phyloP scores from a whole-genome alignment of 1,139 yeast species.

The Geotrichum reessii region DNA sequence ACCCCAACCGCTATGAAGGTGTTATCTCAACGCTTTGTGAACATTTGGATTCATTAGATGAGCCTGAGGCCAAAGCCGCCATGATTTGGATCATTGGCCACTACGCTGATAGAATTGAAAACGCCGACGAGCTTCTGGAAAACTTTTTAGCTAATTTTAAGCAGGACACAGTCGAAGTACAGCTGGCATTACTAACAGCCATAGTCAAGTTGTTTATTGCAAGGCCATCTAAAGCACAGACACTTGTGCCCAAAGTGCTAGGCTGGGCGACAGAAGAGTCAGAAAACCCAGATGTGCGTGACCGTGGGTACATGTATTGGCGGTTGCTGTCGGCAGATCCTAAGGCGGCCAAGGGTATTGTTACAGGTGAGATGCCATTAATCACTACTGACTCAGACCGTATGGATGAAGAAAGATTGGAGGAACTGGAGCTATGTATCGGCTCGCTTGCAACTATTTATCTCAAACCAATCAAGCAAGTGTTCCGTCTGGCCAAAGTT shows the following conservation, averaged over 20 bases:
- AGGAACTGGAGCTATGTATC: constrained; percentile 74
- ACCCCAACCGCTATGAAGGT: constrained; percentile 51
- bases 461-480: constrained; percentile 72
- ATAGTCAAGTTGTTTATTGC: constrained; percentile 62
- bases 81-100: constrained; percentile 84
- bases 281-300: constrained; percentile 78
- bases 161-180: constrained; percentile 68
- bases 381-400: constrained; percentile 66
- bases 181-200: constrained; percentile 68
- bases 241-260: constrained; percentile 52
- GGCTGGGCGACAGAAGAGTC: constrained; percentile 70
- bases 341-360: constrained; percentile 46
- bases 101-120: constrained; percentile 49
- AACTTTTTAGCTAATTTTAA: constrained; percentile 46
- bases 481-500: constrained; percentile 62
- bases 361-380: constrained; percentile 56
- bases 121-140: constrained; percentile 45
- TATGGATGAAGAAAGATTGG: constrained; percentile 63
- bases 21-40: constrained; percentile 43
- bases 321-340: constrained; percentile 55
- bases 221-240: constrained; percentile 52
- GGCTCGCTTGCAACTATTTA: constrained; percentile 83
- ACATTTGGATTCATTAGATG: constrained; percentile 49
- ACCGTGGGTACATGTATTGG: constrained; percentile 84
- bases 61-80: constrained; percentile 74